phyloP scores from a whole-genome alignment of 139 green algal genomes.

The Chlamydomonas schloesseri region DNA sequence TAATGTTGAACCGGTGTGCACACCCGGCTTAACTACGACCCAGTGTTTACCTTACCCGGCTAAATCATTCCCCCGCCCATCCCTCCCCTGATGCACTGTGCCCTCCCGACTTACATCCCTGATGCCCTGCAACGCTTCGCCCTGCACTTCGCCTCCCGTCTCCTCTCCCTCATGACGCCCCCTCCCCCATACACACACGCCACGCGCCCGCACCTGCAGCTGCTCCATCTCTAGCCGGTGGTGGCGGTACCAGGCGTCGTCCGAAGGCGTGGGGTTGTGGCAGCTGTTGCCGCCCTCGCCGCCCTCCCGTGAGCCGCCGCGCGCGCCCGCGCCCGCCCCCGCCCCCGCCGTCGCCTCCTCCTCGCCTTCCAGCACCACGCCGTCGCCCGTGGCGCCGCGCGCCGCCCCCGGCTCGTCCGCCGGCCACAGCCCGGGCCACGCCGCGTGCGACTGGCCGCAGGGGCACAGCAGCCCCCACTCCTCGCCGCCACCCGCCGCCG shows the following conservation, averaged over 20 bases:
- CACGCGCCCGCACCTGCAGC: constrained; percentile 39
- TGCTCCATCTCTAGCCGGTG: constrained; percentile 27
- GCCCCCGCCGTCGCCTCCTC: neutral
- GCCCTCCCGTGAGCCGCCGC: neutral
- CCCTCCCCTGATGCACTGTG: too few species aligned
- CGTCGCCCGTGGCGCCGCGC: neutral
- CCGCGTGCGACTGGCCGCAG: constrained; percentile 14
- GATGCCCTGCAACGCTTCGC: too few species aligned
- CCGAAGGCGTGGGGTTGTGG: constrained; percentile 1
- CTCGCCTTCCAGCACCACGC: neutral
- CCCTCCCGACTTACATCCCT: too few species aligned
- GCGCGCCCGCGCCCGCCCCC: neutral
- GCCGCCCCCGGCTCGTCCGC: neutral
- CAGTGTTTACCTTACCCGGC: too few species aligned
- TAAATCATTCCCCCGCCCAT: too few species aligned
- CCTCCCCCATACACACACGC: too few species aligned
- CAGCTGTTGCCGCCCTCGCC: constrained; percentile 24
- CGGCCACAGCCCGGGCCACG: constrained; percentile 9
- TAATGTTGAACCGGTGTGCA: neutral
- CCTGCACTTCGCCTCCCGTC: too few species aligned
- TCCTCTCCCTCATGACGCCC: too few species aligned
- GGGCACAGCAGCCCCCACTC: neutral
- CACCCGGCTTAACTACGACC: too few species aligned
- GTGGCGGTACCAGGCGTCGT: constrained; percentile 36
- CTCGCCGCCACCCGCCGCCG: neutral